Conservation (phyloP, 768 basidiomycete genomes). For the Collybiopsis confluens region DNA sequence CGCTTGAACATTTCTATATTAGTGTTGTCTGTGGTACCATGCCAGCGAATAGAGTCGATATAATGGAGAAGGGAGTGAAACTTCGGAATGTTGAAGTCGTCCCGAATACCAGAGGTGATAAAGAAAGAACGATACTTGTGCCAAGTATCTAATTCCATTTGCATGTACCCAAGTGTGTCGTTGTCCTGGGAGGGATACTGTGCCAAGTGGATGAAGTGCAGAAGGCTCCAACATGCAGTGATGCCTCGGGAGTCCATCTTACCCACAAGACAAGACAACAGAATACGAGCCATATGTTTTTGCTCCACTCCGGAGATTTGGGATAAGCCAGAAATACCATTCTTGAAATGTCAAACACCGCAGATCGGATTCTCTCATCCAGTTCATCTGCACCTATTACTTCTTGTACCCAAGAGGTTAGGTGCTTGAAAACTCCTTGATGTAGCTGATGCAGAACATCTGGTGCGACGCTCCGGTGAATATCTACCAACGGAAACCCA, state of each 20-base stretch:
- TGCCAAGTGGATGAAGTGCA: neutral
- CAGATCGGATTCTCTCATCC: neutral
- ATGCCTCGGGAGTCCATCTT: neutral
- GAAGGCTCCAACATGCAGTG: neutral
- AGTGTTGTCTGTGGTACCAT: neutral
- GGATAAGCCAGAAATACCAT: neutral
- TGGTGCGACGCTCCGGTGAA: neutral
- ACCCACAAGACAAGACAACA: neutral
- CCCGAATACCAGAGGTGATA: slow-evolving; percentile 13
- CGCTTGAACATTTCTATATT: neutral
- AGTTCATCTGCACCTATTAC: slow-evolving; percentile 5
- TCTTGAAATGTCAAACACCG: neutral
- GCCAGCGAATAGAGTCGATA: neutral
- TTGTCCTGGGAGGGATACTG: slow-evolving; percentile 5
- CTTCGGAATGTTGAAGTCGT: neutral
- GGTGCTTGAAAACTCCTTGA: neutral
- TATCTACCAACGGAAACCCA: neutral
- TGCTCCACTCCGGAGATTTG: neutral
- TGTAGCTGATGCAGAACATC: neutral
- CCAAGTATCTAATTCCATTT: neutral
- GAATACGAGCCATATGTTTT: neutral
- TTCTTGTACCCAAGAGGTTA: neutral
- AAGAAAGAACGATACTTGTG: neutral
- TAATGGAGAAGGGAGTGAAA: neutral
- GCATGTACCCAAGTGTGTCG: neutral